Evolutionary conservation across 78 protist genomes (phyloP), one percentile per base, ranked within the genome.

Genomic region (Capsaspora owczarzaki): DNA sequence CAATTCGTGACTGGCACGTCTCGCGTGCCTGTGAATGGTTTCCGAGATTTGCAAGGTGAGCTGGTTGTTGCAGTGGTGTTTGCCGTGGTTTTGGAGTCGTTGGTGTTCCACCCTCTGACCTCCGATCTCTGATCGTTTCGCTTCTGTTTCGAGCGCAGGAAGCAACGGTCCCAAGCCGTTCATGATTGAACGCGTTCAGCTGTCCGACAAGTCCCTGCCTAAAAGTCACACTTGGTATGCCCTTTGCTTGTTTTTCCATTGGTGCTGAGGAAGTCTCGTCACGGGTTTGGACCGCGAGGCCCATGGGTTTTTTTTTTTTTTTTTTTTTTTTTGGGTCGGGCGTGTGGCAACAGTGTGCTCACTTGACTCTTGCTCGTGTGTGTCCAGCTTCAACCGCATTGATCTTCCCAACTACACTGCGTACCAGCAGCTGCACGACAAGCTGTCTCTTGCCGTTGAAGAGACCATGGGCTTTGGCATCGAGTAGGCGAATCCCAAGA

Each of bases 1-100:
- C 91, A 91, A 83, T 91, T 91, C 66, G 86, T 86, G 70, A 90
- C 95, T 20, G 95, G 95, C 27, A 82, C 95, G 14, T 75, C 81
- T 16, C 88, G 90, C 0, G 90, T 91, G 27, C 95, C 95, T 5
- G 33, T 87, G 56, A 75, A 49, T 29, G 93, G 93, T 22, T 90
- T 90, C 85, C 1, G 60, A 27, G 88, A 85, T 10, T 53, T 88
- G 44, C 75, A 72, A 3, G 91, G 87, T 33, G 23, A 3, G 78
- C 20, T 61, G 5, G 69, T 61, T 10, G 16, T 49, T 49, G 56
- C n/a, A 49, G 10, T 49, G 16, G 56, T 61, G 69, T 27, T 10
- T 61, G 38, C 19, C n/a, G 69, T 29, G 38, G 19, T 10, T 63
- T 35, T 63, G 72, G 8, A 4, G 31, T n/a, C 41, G 41, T 6